Conservation (phyloP, 306 rosid species). For the Quercus suber region DNA sequence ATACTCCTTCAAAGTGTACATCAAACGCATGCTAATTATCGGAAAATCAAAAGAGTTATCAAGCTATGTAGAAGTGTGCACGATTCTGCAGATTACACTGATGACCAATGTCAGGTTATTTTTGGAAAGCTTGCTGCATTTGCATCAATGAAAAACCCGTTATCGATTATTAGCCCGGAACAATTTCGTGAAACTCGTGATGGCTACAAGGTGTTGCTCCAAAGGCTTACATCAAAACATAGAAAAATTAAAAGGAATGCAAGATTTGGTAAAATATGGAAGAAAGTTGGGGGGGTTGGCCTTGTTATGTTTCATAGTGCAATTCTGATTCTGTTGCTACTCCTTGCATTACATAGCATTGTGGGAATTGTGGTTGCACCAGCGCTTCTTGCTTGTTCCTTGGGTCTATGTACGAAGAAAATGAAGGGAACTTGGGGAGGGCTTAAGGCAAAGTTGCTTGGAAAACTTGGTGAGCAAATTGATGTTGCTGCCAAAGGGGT, state of each 20-base stretch:
- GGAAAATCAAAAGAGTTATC: constrained; percentile 33
- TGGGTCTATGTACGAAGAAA: constrained; percentile 35
- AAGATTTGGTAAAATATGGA: constrained; percentile 31
- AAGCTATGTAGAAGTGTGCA: constrained; percentile 28
- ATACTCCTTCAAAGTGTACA: constrained; percentile 53
- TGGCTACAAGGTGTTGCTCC: constrained; percentile 27
- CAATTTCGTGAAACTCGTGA: constrained; percentile 46
- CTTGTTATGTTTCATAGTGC: constrained; percentile 38
- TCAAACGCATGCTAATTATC: constrained; percentile 38
- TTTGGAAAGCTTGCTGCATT: constrained; percentile 45
- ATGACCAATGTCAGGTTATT: constrained; percentile 30
- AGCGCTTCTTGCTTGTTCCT: constrained; percentile 33
- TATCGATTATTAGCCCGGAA: constrained; percentile 30
- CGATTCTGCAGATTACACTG: not conserved
- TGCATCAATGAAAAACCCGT: constrained; percentile 46
- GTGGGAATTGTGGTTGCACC: constrained; percentile 71
- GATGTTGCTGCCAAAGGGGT: constrained; percentile 69
- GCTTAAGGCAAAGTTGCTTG: not conserved
- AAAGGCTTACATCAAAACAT: constrained; percentile 34
- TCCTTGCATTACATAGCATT: constrained; percentile 54
- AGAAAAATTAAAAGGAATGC: constrained; percentile 28
- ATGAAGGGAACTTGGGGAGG: constrained; percentile 14
- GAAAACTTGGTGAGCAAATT: constrained; percentile 39
- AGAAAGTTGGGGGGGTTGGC: constrained; percentile 43
- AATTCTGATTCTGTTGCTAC: constrained; percentile 35